These are phyloP conservation scores for Yamadazyma sp. DNA, from an alignment of 1,139 yeast species.

Conservation along the genomic window DNA sequence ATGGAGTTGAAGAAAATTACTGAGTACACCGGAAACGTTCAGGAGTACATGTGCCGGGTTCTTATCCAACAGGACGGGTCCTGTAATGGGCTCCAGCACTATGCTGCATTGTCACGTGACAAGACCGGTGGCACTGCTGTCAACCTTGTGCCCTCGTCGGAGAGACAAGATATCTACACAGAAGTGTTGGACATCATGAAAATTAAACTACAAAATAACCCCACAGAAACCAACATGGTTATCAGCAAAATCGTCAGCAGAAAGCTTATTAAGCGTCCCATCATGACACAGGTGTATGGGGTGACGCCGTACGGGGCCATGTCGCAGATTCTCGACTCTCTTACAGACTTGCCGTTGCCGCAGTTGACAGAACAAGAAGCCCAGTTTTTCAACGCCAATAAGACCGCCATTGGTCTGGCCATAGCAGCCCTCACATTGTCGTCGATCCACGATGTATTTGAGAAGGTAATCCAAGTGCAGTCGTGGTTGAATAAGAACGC, in stretches of 20 bases:
- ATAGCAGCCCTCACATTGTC: slow-evolving; percentile 28
- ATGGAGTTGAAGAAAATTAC: slow-evolving; percentile 28
- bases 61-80: slow-evolving; percentile 50
- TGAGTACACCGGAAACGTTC: slow-evolving; percentile 16
- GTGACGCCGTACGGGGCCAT: slow-evolving; percentile 42
- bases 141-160: slow-evolving; percentile 23
- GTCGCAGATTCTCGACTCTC: slow-evolving; percentile 27
- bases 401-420: slow-evolving; percentile 17
- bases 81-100: slow-evolving; percentile 50
- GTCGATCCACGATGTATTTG: slow-evolving; percentile 36
- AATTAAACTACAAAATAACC: slow-evolving; percentile 17
- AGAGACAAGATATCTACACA: slow-evolving; percentile 36
- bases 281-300: slow-evolving; percentile 51
- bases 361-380: slow-evolving; percentile 7
- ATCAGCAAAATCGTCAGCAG: slow-evolving; percentile 26
- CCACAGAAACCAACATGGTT: slow-evolving; percentile 15
- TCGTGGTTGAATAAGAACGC: slow-evolving; percentile 37
- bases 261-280: slow-evolving; percentile 43
- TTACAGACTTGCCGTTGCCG: slow-evolving; percentile 12
- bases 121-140: slow-evolving; percentile 38
- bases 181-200: slow-evolving; percentile 31
- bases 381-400: slow-evolving; percentile 3
- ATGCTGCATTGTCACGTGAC: slow-evolving; percentile 42
- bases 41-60: slow-evolving; percentile 30
- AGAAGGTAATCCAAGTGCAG: slow-evolving; percentile 36